Base-by-base conservation (phyloP, 192 early-diverging fungal species). In the Backusella mclennaniae region DNA sequence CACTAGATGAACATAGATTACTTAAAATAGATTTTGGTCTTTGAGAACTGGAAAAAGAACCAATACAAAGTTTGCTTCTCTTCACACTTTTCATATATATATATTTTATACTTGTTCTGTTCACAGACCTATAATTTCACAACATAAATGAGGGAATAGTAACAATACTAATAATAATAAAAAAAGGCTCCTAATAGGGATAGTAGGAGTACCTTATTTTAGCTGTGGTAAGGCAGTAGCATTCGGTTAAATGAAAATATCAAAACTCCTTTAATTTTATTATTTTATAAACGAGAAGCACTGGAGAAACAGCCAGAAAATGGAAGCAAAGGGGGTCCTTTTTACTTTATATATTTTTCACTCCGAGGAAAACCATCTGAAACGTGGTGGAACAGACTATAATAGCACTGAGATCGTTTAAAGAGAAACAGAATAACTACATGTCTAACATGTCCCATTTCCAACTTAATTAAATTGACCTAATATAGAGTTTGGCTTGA, bases 221-320 rank as follows among this genome's bases (percentile, higher is more conserved):
- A 63, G 56, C 23, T 29, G 26, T 63, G 56, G 23, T 63, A 29
- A 63, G 21, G 26, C 56, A 63, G 56, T 14, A 63, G 9, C 11
- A 63, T 63, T 63, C 56, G 56, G 56, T 63, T 63, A 63, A 63
- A 63, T 63, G 56, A 63, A 63, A 63, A 63, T 63, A 63, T 63
- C 56, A 63, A 63, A 63, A 63, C 56, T 63, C 56, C 56, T 63
- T 63, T 63, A 63, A 63, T 63, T 63, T 63, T 63, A 59, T 59
- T 26, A 63, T 63, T 63, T 63, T 63, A 63, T 63, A 23, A 63
- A 63, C 11, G 56, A 63, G 23, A 26, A 63, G 56, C 14, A 29
- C 56, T 63, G 23, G 26, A 63, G 21, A 63, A 63, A 31, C 9
- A 29, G 56, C 56, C 53, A 63, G 56, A 63, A 63, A 63, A 63